These are phyloP conservation scores for Sporothrix humicola DNA, from an alignment of 2,329 filamentous ascomycete species.

Conservation along the genomic window DNA sequence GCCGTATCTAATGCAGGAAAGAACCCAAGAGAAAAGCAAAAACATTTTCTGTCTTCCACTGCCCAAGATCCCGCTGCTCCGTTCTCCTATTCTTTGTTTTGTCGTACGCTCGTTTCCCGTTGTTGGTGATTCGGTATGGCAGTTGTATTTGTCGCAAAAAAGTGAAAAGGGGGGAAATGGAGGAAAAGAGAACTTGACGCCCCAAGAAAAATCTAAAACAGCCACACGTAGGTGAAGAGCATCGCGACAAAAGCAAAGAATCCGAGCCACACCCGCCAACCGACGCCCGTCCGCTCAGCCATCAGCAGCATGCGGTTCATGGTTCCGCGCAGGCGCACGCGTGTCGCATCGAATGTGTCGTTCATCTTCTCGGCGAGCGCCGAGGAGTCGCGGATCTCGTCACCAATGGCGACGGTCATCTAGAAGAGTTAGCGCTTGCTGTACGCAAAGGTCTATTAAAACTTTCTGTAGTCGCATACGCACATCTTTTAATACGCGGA, in stretches of 20 bases:
- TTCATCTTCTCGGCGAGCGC: conserved; percentile 95
- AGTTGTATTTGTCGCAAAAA: conserved; percentile 38
- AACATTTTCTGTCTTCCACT: not conserved
- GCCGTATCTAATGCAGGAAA: conserved; percentile 26
- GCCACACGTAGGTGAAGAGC: conserved; percentile 91
- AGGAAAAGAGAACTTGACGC: no score
- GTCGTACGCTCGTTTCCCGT: conserved; percentile 8
- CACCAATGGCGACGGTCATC: conserved; percentile 92
- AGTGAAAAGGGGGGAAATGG: not conserved
- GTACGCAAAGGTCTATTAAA: not conserved
- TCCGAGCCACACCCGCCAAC: conserved; percentile 90
- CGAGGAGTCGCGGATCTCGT: conserved; percentile 90
- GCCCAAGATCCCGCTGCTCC: not conserved
- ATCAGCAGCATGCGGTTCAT: conserved; percentile 98
- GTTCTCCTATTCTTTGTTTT: no score
- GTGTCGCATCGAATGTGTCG: conserved; percentile 85
- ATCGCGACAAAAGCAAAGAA: conserved; percentile 86
- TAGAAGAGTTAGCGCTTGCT: conserved; percentile 46
- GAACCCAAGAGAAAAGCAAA: not conserved
- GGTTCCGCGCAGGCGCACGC: conserved; percentile 80
- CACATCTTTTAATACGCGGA: conserved; percentile 87
- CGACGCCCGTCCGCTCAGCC: conserved; percentile 91
- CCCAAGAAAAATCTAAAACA: conserved; percentile 61
- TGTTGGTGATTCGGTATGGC: not conserved
- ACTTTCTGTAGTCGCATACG: conserved; percentile 43